These are phyloP conservation scores for Marchantia paleacea DNA, from an alignment of 225 moss, liverwort and hornwort species.

Conservation along the genomic window DNA sequence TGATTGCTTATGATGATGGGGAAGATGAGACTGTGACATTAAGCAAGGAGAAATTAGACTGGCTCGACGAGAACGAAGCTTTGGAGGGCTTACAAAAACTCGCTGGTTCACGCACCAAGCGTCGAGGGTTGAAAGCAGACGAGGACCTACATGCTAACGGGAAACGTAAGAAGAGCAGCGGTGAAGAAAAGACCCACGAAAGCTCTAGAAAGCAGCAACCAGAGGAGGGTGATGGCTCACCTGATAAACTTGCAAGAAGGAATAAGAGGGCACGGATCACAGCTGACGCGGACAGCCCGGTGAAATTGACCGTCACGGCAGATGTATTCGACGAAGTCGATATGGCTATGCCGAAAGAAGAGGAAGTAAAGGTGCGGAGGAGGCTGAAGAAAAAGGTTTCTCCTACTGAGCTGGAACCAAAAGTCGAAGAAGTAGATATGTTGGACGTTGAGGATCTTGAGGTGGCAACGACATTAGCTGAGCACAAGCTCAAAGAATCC, in stretches of 20 bases:
- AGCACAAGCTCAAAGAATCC: not conserved
- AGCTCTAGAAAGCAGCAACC: constrained; percentile 30
- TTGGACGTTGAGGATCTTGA: constrained; percentile 22
- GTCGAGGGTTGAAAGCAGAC: constrained; percentile 12
- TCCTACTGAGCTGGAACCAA: not conserved
- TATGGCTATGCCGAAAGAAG: constrained; percentile 24
- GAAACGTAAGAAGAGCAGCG: constrained; percentile 33
- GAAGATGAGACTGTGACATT: constrained; percentile 59
- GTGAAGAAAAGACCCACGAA: constrained; percentile 9
- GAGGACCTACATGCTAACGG: constrained; percentile 1
- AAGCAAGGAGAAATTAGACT: constrained; percentile 65
- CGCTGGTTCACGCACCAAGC: constrained; percentile 3
- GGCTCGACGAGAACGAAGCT: constrained; percentile 48
- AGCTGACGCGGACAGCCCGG: constrained; percentile 22
- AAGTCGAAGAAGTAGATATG: constrained; percentile 17
- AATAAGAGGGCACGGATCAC: constrained; percentile 32
- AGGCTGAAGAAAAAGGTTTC: constrained; percentile 33
- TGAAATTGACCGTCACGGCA: constrained; percentile 28
- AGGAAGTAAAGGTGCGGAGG: constrained; percentile 35
- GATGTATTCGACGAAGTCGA: constrained; percentile 46
- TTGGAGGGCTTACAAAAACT: constrained; percentile 20
- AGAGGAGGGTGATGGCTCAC: constrained; percentile 22
- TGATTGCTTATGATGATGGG: constrained; percentile 72
- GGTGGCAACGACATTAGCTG: constrained; percentile 7
- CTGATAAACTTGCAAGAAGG: not conserved